phyloP scores from a whole-genome alignment of 257 asterid genomes.

The Coffea canephora region DNA sequence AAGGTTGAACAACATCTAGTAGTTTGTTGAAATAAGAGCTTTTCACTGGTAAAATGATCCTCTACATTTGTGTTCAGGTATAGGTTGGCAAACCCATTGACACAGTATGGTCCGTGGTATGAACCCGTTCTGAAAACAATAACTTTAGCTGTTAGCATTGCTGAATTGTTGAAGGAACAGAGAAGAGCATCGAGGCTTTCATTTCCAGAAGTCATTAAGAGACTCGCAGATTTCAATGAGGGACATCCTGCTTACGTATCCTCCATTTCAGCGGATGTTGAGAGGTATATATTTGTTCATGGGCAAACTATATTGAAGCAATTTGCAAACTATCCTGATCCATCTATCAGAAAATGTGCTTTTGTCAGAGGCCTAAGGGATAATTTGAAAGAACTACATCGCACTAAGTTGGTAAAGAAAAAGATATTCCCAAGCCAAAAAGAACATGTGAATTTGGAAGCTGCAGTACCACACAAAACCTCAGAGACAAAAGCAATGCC shows the following conservation, averaged over 20 bases:
- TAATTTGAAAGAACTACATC: constrained; percentile 10
- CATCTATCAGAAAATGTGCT: constrained; percentile 18
- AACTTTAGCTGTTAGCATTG: constrained; percentile 4
- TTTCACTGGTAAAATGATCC: background rate
- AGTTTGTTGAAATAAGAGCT: background rate
- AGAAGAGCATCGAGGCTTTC: constrained; percentile 23
- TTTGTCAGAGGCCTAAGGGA: constrained; percentile 17
- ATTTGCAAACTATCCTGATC: constrained; percentile 17
- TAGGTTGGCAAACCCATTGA: constrained; percentile 13
- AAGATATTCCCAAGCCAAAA: constrained; percentile 3
- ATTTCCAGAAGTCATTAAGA: constrained; percentile 18
- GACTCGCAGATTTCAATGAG: constrained; percentile 15
- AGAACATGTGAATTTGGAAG: constrained; percentile 5
- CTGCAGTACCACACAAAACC: background rate
- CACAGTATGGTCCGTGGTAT: constrained; percentile 23
- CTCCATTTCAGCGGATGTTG: constrained; percentile 16
- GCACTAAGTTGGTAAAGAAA: background rate
- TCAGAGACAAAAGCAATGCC: constrained; percentile 7
- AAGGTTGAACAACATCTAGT: too few species aligned
- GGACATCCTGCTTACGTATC: constrained; percentile 17
- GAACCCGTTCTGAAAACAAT: constrained; percentile 18
- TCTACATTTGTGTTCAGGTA: constrained; percentile 10
- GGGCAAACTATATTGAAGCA: constrained; percentile 17
- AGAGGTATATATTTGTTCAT: constrained; percentile 17
- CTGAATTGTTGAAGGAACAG: constrained; percentile 18